Evolutionary conservation across 140 eudicot species (phyloP), one percentile per base, ranked within the genome.

Genomic region (Erigeron philadelphicus): DNA sequence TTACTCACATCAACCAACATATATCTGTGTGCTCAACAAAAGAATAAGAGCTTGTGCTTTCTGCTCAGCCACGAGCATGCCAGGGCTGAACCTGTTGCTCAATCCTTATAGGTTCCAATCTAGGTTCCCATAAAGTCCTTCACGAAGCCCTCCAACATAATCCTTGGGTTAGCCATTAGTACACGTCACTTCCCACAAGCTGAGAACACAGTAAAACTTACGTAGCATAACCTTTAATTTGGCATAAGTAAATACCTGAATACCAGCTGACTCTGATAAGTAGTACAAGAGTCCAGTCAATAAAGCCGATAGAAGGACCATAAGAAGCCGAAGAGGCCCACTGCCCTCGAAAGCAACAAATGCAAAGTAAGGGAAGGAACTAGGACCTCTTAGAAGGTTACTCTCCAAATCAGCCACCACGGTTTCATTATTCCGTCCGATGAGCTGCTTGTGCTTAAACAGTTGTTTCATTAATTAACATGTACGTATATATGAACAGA

Each of bases 1-100:
- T 25, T 23, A 88, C 98, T 83, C 83, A 93, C 98, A 78, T 87
- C 96, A 73, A 31, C 38, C 5, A 31, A 31, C 38, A 31, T 31
- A 31, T 31, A 31, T 31, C 38, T 31, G 3, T 31, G 38, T 31
- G 38, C 38, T 31, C 3, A 31, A 31, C 5, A 31, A 5, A 31
- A 31, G 3, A 7, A 53, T 19, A 53, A 53, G 25, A 16, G 59
- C 25, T n/a, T 53, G 59, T n/a, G 59, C 59, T 16, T 53, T 53
- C 18, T 16, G 59, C 18, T 53, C 59, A 1, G 59, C 16, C 23
- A 53, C 59, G 18, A 53, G 59, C 25, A 53, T 11, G 18, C 59
- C 59, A 3, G 59, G 59, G 25, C 59, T 16, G 9, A 53, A 11
- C 59, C 59, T 0, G 59, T 53, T 16, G 59, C 59, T 16, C 21